Evolutionary conservation across 768 basidiomycete genomes (phyloP).

Genomic region (Leucocoprinus birnbaumii): DNA sequence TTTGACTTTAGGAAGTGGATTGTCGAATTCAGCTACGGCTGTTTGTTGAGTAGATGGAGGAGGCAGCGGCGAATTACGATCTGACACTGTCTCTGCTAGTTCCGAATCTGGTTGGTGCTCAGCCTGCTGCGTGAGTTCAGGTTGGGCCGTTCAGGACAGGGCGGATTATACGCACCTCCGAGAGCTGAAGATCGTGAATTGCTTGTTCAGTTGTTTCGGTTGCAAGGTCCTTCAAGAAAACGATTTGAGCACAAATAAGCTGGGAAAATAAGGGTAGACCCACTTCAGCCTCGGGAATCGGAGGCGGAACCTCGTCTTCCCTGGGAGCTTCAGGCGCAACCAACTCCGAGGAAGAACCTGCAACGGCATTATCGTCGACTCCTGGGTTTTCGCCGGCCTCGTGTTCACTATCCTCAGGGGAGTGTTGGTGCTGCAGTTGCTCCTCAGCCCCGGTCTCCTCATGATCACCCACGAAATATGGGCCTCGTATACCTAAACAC

Average conservation of each 20-base stretch:
- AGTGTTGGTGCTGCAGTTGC: no score
- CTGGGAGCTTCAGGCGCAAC: not conserved
- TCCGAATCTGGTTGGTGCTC: not conserved
- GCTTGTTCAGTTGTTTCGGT: not conserved
- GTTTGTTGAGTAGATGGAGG: not conserved
- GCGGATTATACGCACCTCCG: not conserved
- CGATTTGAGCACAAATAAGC: not conserved
- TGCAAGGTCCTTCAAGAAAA: not conserved
- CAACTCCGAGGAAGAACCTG: not conserved
- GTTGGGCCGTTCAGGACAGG: not conserved
- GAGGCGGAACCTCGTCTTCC: not conserved
- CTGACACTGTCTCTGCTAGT: no score
- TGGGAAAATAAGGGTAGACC: not conserved
- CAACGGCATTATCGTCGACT: not conserved
- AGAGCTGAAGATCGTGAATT: not conserved
- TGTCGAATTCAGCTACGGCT: not conserved
- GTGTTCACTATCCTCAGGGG: not conserved
- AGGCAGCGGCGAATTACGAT: not conserved
- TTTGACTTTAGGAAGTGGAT: not conserved
- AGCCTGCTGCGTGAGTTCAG: not conserved
- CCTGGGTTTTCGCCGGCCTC: not conserved
- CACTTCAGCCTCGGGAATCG: not conserved
- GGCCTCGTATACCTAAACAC: constrained; percentile 32
- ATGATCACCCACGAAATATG: constrained; percentile 5
- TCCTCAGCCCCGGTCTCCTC: not conserved